Percentiles rank a stretch among this genome's conserved stretches.
phyloP scores from a whole-genome alignment of 2,329 filamentous ascomycete species.

The Clarireedia paspali region DNA sequence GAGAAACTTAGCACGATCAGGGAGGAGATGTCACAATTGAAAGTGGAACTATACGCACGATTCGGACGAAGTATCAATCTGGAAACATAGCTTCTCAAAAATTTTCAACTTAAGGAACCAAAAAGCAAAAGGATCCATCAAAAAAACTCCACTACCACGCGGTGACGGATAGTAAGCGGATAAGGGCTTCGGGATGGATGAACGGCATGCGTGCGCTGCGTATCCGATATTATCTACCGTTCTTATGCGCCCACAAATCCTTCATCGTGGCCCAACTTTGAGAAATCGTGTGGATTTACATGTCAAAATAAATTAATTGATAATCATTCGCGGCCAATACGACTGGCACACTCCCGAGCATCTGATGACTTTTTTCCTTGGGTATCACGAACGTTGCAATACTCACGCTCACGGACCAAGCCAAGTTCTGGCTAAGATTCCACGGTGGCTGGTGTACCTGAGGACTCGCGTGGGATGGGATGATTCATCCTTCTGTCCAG shows the following conservation, averaged over 20 bases:
- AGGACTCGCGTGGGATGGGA: no score
- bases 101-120: slow-evolving; percentile 13
- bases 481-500: no score
- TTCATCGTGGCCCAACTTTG: not conserved
- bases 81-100: slow-evolving; percentile 56
- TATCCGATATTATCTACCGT: not conserved
- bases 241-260: not conserved
- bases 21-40: slow-evolving; percentile 84
- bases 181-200: not conserved
- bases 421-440: no score
- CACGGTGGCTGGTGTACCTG: no score
- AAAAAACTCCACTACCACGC: not conserved
- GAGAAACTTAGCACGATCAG: slow-evolving; percentile 66
- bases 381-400: not conserved
- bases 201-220: not conserved
- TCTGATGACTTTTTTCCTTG: not conserved
- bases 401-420: not conserved
- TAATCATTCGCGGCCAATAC: not conserved
- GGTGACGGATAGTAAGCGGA: not conserved
- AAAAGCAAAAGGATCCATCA: slow-evolving; percentile 1
- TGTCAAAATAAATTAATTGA: not conserved
- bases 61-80: slow-evolving; percentile 97
- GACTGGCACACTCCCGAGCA: not conserved
- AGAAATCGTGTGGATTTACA: not conserved
- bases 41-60: slow-evolving; percentile 85